Base-by-base conservation (phyloP, 2,329 filamentous ascomycete species). In the Lachnellula willkommii region DNA sequence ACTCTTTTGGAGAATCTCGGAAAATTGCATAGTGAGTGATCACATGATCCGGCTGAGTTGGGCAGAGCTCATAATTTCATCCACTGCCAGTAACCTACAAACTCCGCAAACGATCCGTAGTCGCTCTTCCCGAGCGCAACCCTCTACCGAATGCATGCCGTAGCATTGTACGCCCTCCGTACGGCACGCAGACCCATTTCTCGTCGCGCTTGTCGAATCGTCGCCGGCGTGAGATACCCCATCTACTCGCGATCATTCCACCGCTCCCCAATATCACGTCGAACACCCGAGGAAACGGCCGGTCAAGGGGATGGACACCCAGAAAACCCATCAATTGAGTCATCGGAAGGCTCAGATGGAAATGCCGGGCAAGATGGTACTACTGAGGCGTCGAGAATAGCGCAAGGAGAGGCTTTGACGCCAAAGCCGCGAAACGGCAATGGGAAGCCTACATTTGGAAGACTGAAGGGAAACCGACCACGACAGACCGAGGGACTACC, bases 401-500 rank as follows among this genome's bases (percentile, higher is more conserved):
- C 40, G 20, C 37, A 52, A 22, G n/a, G 37, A 20, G 47, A 50
- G 35, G 40, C 42, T 15, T 22, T 17, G 56, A 61, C 9, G 52
- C 26, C 46, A 15, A 24, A 40, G 26, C 48, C 53, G 37, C 65
- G 55, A 47, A 46, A 45, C 32, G 63, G 58, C 45, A 46, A 45
- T 28, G 63, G 58, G 47, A 62, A 59, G 37, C 36, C 52, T 52
- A 51, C 54, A 24, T 54, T 57, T 36, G 63, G 59, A 7, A 58
- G 64, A 53, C 22, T 59, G 48, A 63, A 61, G 36, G 54, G 51
- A 17, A 61, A 58, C 48, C 60, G 64, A 40, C 60, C 55, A 50
- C 61, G 62, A 49, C 57, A 62, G 45, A 55, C 60, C 5, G 65
- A 68, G 51, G 69, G 68, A 26, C 53, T 82, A 11, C 80, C 80